Evolutionary conservation across 2,329 filamentous ascomycete species (phyloP), one percentile per base, ranked within the genome.

Genomic region (Monosporascus sp.): DNA sequence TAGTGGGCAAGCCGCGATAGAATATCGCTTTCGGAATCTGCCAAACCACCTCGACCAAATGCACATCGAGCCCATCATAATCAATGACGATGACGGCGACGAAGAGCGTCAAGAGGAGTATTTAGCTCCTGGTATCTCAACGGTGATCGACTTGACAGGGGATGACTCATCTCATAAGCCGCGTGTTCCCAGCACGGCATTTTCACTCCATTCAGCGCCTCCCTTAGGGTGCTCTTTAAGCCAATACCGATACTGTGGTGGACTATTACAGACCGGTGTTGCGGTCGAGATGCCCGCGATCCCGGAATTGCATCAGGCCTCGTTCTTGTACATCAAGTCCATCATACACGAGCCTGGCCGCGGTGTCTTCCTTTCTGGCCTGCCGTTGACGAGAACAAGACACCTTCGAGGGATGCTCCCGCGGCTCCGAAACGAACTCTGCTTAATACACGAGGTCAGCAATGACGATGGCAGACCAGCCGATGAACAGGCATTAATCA

Each of bases 371-470:
- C 54, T 69, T n/a, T 63, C 62, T n/a, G 67, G 67, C 0, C 56
- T 68, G 5, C 62, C 65, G 14, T 51, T 67, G 2, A 67, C 67
- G 1, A 63, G 67, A 1, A 56, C 59, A 19, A 62, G 60, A 41
- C 57, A 66, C 19, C 54, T 68, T 9, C 59, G 63, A 20, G 65
- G 65, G 2, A 59, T 58, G 35, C 51, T 68, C 11, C 64, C 60
- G 5, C 57, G 65, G 24, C 52, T 60, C 7, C 62, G 64, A 17
- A 69, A 69, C 38, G 67, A 69, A 50, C 47, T 69, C 5, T 62
- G 58, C 20, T 53, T 66, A 31, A 45, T 69, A 2, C 58, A 68
- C 9, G 55, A 62, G 37, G 51, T 65, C 7, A 63, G 67, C 35
- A 56, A 50, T 7, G 60, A 65, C 26, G 65, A 68, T 27, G 24